Evolutionary conservation across 768 basidiomycete species (phyloP), one percentile per base, ranked within the genome.

Genomic region (Clathrus columnatus): DNA sequence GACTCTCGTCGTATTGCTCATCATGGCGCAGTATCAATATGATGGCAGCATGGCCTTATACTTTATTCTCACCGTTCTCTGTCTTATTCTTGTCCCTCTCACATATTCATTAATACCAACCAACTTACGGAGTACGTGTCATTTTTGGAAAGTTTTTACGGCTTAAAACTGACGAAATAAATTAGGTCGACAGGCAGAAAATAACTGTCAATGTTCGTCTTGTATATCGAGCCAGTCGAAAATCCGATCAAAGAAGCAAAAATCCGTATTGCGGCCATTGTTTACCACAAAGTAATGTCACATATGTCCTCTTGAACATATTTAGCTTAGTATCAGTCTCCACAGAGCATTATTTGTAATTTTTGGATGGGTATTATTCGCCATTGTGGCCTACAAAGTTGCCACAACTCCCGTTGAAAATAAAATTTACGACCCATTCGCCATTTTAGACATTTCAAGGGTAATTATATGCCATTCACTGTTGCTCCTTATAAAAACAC

Each of bases 391-490:
- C n/a, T 85, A 85, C 71, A 77, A 78, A 64, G 83, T 81, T 30
- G 74, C 79, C 7, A 74, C 72, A 50, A 71, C 79, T 57, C 74
- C 79, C 61, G 61, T 77, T 51, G 82, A 88, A 59, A 78, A 72
- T 71, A 84, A 81, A 61, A 66, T 94, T 11, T 99, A 97, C 68
- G 81, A 98, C 67, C 96, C 96, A 1, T 99, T 94, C 62, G 86
- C 92, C 61, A 95, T 98, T 62, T 75, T 99, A 23, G 93, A 87
- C 17, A 80, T 97, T 56, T 70, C 69, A 4, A 64, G 76, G 11
- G 91, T 91, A 61, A 59, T 83, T 76, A 17, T 20, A 36, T 27
- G 45, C 18, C 52, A 59, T 21, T 5, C 20, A n/a, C 41, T 1
- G 18, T 11, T 17, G 14, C 21, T 28, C 28, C 16, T 14, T 32